Evolutionary conservation across 768 basidiomycete genomes (phyloP), one percentile per base, ranked within the genome.

Genomic region (Suillus lakei): DNA sequence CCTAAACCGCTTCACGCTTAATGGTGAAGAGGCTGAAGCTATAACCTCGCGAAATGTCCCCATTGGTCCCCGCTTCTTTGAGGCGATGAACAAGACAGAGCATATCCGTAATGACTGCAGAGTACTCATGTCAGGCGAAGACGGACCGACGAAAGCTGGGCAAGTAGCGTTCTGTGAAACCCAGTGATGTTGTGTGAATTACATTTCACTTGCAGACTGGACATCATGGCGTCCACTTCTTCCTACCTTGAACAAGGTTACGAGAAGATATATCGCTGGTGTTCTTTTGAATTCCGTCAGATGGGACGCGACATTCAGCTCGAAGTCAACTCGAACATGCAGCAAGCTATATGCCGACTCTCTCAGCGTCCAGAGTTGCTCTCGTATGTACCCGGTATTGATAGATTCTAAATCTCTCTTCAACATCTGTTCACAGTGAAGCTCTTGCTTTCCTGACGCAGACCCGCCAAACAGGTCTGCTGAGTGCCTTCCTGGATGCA

Each of bases 241-340:
- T 82, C 88, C 10, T 85, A 93, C 67, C 87, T 98, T 53, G 96
- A 99, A 73, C 88, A 92, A 68, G 96, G 90, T 3, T 96, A 93
- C 77, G 89, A 93, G 65, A 98, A 98, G 79, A 87, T 96, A 48
- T 84, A 91, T 64, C 89, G 95, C 30, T 96, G 92, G 88, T 87
- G 90, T 74, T 85, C 89, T 0, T 90, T 91, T 72, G 93, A 97
- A 74, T 95, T 98, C 73, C 85, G 92, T 12, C 86, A 89, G 67
- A 86, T 91, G 68, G 91, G 90, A 7, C 84, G 88, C 36, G 95
- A 93, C 64, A 82, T 86, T 13, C 88, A 90, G 67, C 76, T 94
- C 18, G 92, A 96, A 77, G 88, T 94, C 0, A 81, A 79, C 46
- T 68, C 80, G 2, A 81, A 81, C 1, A 86, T 96, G 85, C 80